phyloP scores from a whole-genome alignment of 2,329 filamentous ascomycete species.

The Sarocladium brachiariae region DNA sequence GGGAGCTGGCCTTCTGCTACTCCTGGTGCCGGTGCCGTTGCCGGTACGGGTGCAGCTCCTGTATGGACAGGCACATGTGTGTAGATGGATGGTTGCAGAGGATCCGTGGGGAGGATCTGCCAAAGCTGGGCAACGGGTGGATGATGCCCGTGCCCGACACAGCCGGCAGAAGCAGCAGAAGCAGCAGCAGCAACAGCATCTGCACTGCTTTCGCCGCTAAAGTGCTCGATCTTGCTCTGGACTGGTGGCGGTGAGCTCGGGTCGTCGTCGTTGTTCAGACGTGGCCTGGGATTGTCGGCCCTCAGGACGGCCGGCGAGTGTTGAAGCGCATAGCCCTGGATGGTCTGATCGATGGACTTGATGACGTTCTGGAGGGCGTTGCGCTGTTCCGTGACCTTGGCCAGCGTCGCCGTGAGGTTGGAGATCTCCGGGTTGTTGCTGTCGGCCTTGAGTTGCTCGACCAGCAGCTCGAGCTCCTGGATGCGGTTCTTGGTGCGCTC shows the following conservation, averaged over 20 bases:
- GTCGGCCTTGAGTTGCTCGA: constrained; percentile 14
- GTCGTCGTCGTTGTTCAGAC: background rate
- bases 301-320: background rate
- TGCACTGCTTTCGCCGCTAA: background rate
- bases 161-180: background rate
- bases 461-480: constrained; percentile 22
- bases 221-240: background rate
- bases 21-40: no score
- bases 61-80: background rate
- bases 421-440: constrained; percentile 11
- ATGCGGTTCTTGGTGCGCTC: constrained; percentile 26
- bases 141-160: background rate
- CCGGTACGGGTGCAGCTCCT: no score
- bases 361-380: constrained; percentile 12
- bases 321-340: constrained; percentile 7
- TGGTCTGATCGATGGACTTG: constrained; percentile 14
- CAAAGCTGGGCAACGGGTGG: background rate
- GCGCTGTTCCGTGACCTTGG: constrained; percentile 19
- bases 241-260: background rate
- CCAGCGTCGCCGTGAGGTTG: constrained; percentile 20
- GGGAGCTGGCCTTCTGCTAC: background rate
- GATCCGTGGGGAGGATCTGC: no score
- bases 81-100: no score
- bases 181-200: background rate
- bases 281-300: no score